Evolutionary conservation across 371 early-diverging fungal species (phyloP), one percentile per base, ranked within the genome.

Genomic region (Mortierella sp.): DNA sequence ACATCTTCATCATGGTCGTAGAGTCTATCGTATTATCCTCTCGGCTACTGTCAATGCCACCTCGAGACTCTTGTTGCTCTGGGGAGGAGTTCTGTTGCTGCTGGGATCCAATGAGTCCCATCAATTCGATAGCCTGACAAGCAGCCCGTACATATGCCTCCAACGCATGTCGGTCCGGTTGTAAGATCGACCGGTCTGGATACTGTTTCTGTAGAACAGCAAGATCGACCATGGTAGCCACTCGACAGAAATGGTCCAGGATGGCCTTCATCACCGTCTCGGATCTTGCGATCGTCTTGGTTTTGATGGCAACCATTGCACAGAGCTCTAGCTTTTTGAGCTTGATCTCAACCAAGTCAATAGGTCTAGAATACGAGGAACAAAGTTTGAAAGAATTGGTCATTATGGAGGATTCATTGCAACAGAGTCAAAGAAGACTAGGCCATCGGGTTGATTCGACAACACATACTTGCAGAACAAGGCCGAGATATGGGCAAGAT

Each of bases 231-330:
- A 75, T 64, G 3, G 55, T n/a, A 14, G 75, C 66, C 28, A 75
- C 58, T 18, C 55, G 62, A n/a, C 66, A 66, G 2, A 75, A 11
- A 28, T 75, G 59, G 19, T 70, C 70, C 43, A 75, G 37, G n/a
- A 75, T 66, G 9, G 37, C 37, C 37, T 9, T 37, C 37, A 37
- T 37, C 37, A 9, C 37, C 37, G 56, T 29, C 30, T 15, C 19
- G 12, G 68, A 50, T 1, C 52, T 28, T 4, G 62, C 15, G 0
- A 45, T 21, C 0, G 25, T 15, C 25, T 47, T 26, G 16, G 62
- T 29, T 9, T 46, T 62, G 37, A 37, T 37, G 12, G 70, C 70
- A 19, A 75, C 48, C 1, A 23, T 52, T 7, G 60, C 21, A 52
- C 63, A 70, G 6, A 75, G 46, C 1, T 14, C 44, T 6, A 75